Evolutionary conservation across 768 basidiomycete species (phyloP), one percentile per base, ranked within the genome.

Genomic region (Candolleomyces eurysporus): DNA sequence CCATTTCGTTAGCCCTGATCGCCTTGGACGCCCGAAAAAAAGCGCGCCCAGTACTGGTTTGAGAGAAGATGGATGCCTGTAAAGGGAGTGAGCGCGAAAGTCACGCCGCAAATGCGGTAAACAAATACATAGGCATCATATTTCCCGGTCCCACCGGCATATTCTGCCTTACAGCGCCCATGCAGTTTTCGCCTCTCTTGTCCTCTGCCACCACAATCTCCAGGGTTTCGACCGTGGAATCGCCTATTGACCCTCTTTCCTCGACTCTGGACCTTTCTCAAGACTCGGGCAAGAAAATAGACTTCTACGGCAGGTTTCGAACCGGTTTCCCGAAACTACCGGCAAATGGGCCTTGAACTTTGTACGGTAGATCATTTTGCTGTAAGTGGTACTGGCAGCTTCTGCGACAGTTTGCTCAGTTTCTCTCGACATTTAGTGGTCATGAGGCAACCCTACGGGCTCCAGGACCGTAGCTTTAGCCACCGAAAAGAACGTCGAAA

Each of bases 101-200:
- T 48, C 36, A 36, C 19, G 36, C 11, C 16, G 31, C 16, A 13
- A 19, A 22, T 48, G 57, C 57, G 58, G 31, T 48, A 53, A 61
- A 68, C 62, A 64, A 65, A 45, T 61, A 36, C 36, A 36, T 36
- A 26, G 26, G 26, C 26, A 26, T 26, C 8, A 36, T 36, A 65
- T 75, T 72, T 75, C 69, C 74, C 75, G 73, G 68, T 65, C 63
- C 66, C 50, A 72, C 71, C 73, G 73, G 75, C 66, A 75, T 73
- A 78, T 73, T 74, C 75, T 68, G 21, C 19, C n/a, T 14, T 72
- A 67, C 64, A 65, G 69, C 68, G 72, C 73, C 72, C 72, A 69
- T 67, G 58, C 62, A 65, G 63, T 61, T 64, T 60, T 61, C 59
- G 64, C 61, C 58, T 66, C 63, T 65, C 59, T 60, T 66, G 61